Evolutionary conservation across 495 filamentous ascomycete genomes (phyloP).

Genomic region (Penicillium maclennaniae): DNA sequence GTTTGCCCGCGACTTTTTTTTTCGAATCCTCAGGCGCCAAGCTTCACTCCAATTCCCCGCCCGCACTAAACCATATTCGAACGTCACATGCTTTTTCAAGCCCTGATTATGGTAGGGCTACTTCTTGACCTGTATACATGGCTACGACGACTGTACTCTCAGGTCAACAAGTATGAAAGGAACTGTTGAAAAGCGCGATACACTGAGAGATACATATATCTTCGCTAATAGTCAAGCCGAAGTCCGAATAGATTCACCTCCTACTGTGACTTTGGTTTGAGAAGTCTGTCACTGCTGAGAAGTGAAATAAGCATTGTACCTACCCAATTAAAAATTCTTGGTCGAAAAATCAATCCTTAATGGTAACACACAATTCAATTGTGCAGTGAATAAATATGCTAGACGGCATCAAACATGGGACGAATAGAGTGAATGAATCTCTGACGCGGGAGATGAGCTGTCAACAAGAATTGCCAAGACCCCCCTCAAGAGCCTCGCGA

Average conservation of each 20-base stretch:
- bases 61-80: constrained; percentile 11
- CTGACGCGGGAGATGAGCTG: neutral
- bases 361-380: too few species aligned
- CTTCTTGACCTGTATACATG: neutral
- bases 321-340: too few species aligned
- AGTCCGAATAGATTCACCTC: too few species aligned
- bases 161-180: too few species aligned
- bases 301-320: too few species aligned
- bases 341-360: too few species aligned
- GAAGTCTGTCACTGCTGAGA: too few species aligned
- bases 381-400: neutral
- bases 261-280: too few species aligned
- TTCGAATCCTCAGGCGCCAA: constrained; percentile 29
- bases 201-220: too few species aligned
- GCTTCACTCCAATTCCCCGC: constrained; percentile 28
- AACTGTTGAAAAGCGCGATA: too few species aligned
- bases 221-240: too few species aligned
- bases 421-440: neutral
- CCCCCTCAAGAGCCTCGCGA: constrained; percentile 10
- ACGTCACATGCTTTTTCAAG: neutral
- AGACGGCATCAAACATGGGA: neutral
- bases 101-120: constrained; percentile 16
- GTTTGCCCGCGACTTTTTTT: constrained; percentile 29
- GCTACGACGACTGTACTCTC: too few species aligned
- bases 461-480: constrained; percentile 23